Percentiles rank a stretch among this genome's conserved stretches.
phyloP scores from a whole-genome alignment of 805 yeast species.

The Cyberlindnera maritima region DNA sequence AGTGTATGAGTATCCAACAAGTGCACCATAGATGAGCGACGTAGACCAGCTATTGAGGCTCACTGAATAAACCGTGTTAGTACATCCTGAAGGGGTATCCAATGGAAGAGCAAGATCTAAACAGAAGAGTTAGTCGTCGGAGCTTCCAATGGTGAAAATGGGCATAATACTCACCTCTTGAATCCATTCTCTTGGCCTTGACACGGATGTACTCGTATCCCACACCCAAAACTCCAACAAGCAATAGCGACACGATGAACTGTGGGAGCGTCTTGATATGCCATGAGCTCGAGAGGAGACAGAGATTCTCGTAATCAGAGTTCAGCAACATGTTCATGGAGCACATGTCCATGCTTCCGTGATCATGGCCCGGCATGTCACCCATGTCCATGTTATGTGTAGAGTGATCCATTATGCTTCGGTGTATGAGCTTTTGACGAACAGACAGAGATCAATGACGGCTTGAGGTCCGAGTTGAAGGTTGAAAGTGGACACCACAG shows the following conservation, averaged over 20 bases:
- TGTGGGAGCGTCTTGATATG: constrained; percentile 54
- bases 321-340: constrained; percentile 75
- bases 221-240: constrained; percentile 46
- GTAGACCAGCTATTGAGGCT: constrained; percentile 28
- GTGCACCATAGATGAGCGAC: constrained; percentile 54
- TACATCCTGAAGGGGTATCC: background rate
- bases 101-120: constrained; percentile 8
- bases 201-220: constrained; percentile 60
- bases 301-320: constrained; percentile 72
- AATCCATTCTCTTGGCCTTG: constrained; percentile 17
- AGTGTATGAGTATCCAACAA: constrained; percentile 67
- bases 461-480: too few relatives aligned
- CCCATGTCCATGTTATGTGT: constrained; percentile 22
- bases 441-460: too few relatives aligned
- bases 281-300: constrained; percentile 81
- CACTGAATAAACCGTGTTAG: constrained; percentile 10
- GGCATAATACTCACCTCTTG: constrained; percentile 20
- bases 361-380: constrained; percentile 23
- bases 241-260: constrained; percentile 49
- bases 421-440: too few relatives aligned
- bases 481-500: background rate
- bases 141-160: background rate
- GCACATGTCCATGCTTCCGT: constrained; percentile 33
- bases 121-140: constrained; percentile 2
- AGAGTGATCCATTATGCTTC: constrained; percentile 24